A percentile compares a stretch with the other conserved stretches of the same genome.
phyloP scores from a whole-genome alignment of 768 basidiomycete genomes.

The Serendipita vermifera region DNA sequence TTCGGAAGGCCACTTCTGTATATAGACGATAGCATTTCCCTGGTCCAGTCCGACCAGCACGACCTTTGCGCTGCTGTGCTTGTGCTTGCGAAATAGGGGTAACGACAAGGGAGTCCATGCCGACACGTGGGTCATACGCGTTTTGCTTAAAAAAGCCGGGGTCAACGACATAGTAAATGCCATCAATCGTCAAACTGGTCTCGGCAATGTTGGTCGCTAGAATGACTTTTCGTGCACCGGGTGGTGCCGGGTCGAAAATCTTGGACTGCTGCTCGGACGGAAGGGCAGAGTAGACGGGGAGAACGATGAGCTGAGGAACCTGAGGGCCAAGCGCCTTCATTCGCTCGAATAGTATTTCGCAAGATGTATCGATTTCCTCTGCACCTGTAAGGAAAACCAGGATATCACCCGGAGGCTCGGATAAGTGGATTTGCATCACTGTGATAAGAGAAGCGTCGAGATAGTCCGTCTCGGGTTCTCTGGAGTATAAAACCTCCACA shows the following conservation, averaged over 20 bases:
- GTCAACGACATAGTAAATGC: conserved; percentile 98
- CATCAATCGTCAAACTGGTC: conserved; percentile 94
- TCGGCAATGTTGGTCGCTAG: conserved; percentile 99
- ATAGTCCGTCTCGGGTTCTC: conserved; percentile 95
- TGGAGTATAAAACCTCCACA: conserved; percentile 95
- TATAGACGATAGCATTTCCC: conserved; percentile 97
- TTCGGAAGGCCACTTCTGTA: conserved; percentile 95
- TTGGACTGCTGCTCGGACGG: conserved; percentile 97
- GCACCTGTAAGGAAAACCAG: conserved; percentile 96
- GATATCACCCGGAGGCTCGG: conserved; percentile 93
- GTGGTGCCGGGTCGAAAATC: conserved; percentile 96
- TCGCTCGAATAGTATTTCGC: conserved; percentile 93
- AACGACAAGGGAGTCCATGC: conserved; percentile 97
- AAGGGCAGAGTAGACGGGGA: conserved; percentile 95
- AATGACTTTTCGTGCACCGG: conserved; percentile 96
- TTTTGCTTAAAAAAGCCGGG: conserved; percentile 99
- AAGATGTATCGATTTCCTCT: conserved; percentile 96
- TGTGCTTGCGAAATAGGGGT: conserved; percentile 99
- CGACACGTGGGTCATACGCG: conserved; percentile 90
- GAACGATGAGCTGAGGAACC: conserved; percentile 90
- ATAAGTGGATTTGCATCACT: conserved; percentile 98
- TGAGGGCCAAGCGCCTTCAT: conserved; percentile 99
- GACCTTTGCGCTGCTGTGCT: conserved; percentile 87
- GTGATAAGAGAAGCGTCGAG: conserved; percentile 97
- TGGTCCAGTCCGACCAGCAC: conserved; percentile 94